Evolutionary conservation across 1,284 basidiomycete species (phyloP).

Genomic region (Marasmius tenuissimus): DNA sequence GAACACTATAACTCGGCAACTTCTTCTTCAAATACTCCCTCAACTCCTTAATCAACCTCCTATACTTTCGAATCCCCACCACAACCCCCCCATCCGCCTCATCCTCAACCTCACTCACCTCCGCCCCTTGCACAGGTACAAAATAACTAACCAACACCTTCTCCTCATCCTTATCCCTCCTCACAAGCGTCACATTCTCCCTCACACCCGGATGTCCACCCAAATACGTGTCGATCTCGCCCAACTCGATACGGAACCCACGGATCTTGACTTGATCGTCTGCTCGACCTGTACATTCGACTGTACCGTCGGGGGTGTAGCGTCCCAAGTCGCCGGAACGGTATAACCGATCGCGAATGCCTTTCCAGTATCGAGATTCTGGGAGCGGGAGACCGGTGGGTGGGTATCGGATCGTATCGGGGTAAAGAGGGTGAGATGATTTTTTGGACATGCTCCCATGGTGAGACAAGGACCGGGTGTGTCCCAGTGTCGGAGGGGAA

Average conservation of each 20-base stretch:
- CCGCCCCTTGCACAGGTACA: constrained; percentile 82
- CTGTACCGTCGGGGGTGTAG: constrained; percentile 90
- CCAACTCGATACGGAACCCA: constrained; percentile 98
- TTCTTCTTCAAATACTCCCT: constrained; percentile 97
- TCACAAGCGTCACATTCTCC: constrained; percentile 96
- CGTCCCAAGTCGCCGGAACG: constrained; percentile 95
- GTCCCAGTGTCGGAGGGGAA: neutral
- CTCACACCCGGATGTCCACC: constrained; percentile 91
- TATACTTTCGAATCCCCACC: constrained; percentile 80
- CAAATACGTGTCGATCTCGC: constrained; percentile 97
- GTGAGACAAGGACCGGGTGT: neutral
- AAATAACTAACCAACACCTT: constrained; percentile 99
- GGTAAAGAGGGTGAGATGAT: neutral
- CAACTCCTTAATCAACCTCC: constrained; percentile 90
- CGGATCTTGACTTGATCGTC: constrained; percentile 99
- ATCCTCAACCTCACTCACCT: constrained; percentile 72
- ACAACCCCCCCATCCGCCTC: constrained; percentile 53
- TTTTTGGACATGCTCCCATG: neutral
- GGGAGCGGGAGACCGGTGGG: constrained; percentile 54
- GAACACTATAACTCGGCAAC: constrained; percentile 91
- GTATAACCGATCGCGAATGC: constrained; percentile 98
- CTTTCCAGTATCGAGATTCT: constrained; percentile 87
- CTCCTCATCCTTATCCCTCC: constrained; percentile 99
- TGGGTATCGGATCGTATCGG: constrained; percentile 73
- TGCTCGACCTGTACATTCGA: constrained; percentile 96